Evolutionary conservation across 371 early-diverging fungal species (phyloP).

Genomic region (Capillidium heterosporum): DNA sequence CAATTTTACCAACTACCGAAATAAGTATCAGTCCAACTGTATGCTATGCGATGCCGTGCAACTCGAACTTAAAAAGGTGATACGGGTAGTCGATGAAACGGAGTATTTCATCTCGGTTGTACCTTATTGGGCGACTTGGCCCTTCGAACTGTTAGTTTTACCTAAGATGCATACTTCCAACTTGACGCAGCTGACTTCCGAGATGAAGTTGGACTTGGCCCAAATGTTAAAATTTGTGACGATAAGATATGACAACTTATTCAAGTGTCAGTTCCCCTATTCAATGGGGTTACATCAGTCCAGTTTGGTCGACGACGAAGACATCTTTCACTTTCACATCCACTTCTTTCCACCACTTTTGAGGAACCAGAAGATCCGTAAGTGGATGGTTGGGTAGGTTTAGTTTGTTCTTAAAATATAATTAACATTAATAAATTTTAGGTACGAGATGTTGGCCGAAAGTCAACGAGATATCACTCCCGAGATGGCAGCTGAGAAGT

Average conservation of each 20-base stretch:
- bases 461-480: slow-evolving; percentile 87
- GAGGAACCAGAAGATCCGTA: slow-evolving; percentile 70
- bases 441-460: slow-evolving; percentile 83
- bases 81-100: slow-evolving; percentile 63
- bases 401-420: background rate
- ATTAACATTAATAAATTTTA: slow-evolving; percentile 9
- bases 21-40: slow-evolving; percentile 27
- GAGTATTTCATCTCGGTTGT: slow-evolving; percentile 60
- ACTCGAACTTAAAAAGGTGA: slow-evolving; percentile 30
- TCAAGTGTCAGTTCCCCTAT: slow-evolving; percentile 82
- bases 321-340: slow-evolving; percentile 56
- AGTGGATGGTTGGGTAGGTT: slow-evolving; percentile 82
- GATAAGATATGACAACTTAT: slow-evolving; percentile 78
- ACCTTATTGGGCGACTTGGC: slow-evolving; percentile 94
- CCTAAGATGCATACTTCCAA: slow-evolving; percentile 41
- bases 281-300: slow-evolving; percentile 88
- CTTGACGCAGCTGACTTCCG: slow-evolving; percentile 26
- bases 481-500: slow-evolving; percentile 63
- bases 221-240: slow-evolving; percentile 51
- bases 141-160: slow-evolving; percentile 77
- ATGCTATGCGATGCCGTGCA: slow-evolving; percentile 62
- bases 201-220: slow-evolving; percentile 39
- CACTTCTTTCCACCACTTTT: slow-evolving; percentile 91
- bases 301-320: slow-evolving; percentile 25
- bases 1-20: slow-evolving; percentile 29